A percentile compares a stretch with the other conserved stretches of the same genome.
These are phyloP conservation scores for Porogramme epimiltina DNA, from an alignment of 1,284 basidiomycete genomes.

Conservation along the genomic window DNA sequence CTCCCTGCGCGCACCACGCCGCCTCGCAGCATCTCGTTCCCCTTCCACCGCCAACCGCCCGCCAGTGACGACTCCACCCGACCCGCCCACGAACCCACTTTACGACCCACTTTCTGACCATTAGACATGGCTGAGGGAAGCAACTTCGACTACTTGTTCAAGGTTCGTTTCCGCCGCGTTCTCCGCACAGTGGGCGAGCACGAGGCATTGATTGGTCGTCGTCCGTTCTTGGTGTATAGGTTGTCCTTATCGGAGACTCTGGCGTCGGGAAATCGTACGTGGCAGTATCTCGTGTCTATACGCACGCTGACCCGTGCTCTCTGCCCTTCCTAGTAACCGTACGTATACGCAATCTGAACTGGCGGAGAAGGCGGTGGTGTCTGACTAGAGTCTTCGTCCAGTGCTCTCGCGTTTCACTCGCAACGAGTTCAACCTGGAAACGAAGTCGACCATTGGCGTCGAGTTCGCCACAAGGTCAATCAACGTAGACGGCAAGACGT, in stretches of 20 bases:
- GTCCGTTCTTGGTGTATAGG: slow-evolving; percentile 47
- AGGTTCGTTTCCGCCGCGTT: slow-evolving; percentile 56
- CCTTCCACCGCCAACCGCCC: slow-evolving; percentile 10
- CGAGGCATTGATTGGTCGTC: slow-evolving; percentile 11
- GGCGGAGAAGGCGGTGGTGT: slow-evolving; percentile 7
- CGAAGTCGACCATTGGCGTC: slow-evolving; percentile 98
- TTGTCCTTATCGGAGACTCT: slow-evolving; percentile 98
- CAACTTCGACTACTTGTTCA: slow-evolving; percentile 95
- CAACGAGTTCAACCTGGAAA: slow-evolving; percentile 99
- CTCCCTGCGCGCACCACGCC: slow-evolving; percentile 7
- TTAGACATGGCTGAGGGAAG: slow-evolving; percentile 82
- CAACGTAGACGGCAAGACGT: slow-evolving; percentile 93
- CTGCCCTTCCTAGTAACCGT: slow-evolving; percentile 34
- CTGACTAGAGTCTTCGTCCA: slow-evolving; percentile 31
- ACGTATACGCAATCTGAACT: slow-evolving; percentile 12
- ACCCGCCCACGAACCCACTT: background rate
- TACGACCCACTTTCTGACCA: slow-evolving; percentile 11
- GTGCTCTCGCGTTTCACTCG: slow-evolving; percentile 96
- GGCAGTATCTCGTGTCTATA: slow-evolving; percentile 10
- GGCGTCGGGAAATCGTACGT: slow-evolving; percentile 97
- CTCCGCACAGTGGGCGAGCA: slow-evolving; percentile 1
- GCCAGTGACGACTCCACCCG: background rate
- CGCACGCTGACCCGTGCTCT: background rate
- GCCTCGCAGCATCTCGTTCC: background rate
- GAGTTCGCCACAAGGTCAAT: slow-evolving; percentile 98